These are phyloP conservation scores for Venturia asperata DNA, from an alignment of 2,329 filamentous ascomycete genomes.

Conservation along the genomic window DNA sequence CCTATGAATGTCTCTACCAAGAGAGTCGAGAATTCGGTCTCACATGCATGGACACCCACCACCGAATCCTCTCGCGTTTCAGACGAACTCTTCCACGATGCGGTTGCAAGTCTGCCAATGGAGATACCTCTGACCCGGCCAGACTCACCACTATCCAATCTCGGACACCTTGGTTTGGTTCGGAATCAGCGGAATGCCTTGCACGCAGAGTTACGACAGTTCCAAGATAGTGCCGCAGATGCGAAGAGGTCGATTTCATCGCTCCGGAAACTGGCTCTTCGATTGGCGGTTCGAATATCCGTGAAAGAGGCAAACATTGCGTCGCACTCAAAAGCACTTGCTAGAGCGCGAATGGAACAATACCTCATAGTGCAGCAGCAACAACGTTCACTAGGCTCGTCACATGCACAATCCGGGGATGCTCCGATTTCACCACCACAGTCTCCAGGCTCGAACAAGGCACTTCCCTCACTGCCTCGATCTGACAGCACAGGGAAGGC, in stretches of 20 bases:
- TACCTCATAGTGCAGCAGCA: slow-evolving; percentile 7
- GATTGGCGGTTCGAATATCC: slow-evolving; percentile 14
- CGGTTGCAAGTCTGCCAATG: neutral
- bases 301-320: slow-evolving; percentile 16
- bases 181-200: neutral
- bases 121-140: neutral
- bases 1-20: slow-evolving; percentile 6
- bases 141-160: neutral
- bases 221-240: slow-evolving; percentile 9
- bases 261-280: slow-evolving; percentile 17
- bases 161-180: slow-evolving; percentile 2
- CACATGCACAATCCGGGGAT: neutral
- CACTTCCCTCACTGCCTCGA: neutral
- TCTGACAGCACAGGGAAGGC: neutral
- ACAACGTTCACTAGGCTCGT: neutral
- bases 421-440: slow-evolving; percentile 11
- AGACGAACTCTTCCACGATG: neutral
- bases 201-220: neutral
- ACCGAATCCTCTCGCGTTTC: neutral
- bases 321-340: slow-evolving; percentile 7
- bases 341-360: slow-evolving; percentile 8
- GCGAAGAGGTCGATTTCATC: slow-evolving; percentile 10
- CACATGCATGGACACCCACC: neutral
- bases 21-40: neutral
- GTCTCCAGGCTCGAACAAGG: neutral